phyloP scores from a whole-genome alignment of 768 basidiomycete genomes.

The Steccherinum ochraceum region DNA sequence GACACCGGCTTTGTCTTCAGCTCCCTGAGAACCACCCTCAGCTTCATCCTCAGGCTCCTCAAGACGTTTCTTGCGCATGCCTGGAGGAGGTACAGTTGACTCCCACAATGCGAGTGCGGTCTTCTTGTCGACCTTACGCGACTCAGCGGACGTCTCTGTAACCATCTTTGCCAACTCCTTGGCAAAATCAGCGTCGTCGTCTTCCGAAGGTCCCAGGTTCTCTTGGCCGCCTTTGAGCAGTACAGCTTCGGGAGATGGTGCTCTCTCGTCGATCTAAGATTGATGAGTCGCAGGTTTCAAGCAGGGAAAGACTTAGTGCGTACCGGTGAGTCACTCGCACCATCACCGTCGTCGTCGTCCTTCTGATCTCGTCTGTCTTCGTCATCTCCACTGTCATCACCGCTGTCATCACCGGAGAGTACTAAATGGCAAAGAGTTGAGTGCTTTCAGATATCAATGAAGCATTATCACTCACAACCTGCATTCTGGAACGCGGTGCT shows the following conservation, averaged over 20 bases:
- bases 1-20: conserved; percentile 30
- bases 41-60: conserved; percentile 55
- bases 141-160: conserved; percentile 78
- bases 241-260: conserved; percentile 78
- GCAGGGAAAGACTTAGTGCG: conserved; percentile 15
- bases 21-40: conserved; percentile 12
- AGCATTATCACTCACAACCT: conserved; percentile 35
- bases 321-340: conserved; percentile 50
- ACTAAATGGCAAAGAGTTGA: conserved; percentile 16
- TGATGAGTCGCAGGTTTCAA: neutral
- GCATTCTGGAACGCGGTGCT: conserved; percentile 55
- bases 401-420: conserved; percentile 44
- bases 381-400: conserved; percentile 47
- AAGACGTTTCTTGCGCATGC: conserved; percentile 55
- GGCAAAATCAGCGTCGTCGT: conserved; percentile 89
- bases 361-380: conserved; percentile 36
- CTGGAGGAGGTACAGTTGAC: conserved; percentile 68
- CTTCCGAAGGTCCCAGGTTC: conserved; percentile 74
- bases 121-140: conserved; percentile 83
- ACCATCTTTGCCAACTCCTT: conserved; percentile 95
- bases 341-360: conserved; percentile 67
- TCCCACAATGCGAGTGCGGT: conserved; percentile 87
- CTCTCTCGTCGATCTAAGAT: conserved; percentile 53
- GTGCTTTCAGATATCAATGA: neutral
- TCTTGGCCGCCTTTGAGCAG: conserved; percentile 67